Evolutionary conservation across 1,284 basidiomycete genomes (phyloP).

Genomic region (Xanthoconium separans): DNA sequence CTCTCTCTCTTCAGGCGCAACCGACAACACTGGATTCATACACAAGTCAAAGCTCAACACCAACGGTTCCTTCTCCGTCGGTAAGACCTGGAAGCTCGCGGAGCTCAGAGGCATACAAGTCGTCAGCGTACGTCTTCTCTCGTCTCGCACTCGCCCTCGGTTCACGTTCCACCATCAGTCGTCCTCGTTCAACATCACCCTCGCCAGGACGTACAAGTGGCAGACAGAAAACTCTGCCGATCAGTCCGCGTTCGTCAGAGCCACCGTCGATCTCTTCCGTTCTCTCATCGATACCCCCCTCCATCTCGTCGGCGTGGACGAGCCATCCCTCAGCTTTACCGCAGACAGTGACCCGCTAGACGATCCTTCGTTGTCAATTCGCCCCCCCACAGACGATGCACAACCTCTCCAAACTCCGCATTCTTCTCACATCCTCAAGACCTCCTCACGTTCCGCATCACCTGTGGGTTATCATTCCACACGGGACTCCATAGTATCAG

Average conservation of each 20-base stretch:
- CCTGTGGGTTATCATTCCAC: slow-evolving; percentile 32
- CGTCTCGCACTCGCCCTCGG: not conserved
- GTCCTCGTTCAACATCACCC: slow-evolving; percentile 74
- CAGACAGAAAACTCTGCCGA: slow-evolving; percentile 74
- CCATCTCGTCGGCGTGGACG: slow-evolving; percentile 56
- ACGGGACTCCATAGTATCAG: slow-evolving; percentile 22
- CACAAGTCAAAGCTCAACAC: slow-evolving; percentile 97
- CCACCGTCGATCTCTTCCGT: slow-evolving; percentile 70
- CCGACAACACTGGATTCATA: slow-evolving; percentile 67
- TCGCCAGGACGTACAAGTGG: slow-evolving; percentile 87
- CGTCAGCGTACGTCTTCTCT: slow-evolving; percentile 49
- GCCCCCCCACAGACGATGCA: slow-evolving; percentile 11
- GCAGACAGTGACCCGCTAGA: slow-evolving; percentile 3
- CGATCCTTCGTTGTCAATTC: slow-evolving; percentile 8
- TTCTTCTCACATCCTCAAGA: not conserved
- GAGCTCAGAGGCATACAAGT: slow-evolving; percentile 84
- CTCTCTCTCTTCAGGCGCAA: slow-evolving; percentile 49
- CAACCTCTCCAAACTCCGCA: slow-evolving; percentile 10
- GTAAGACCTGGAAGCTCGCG: slow-evolving; percentile 92
- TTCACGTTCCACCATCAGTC: slow-evolving; percentile 41
- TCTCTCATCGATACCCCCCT: slow-evolving; percentile 52
- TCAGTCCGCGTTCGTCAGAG: slow-evolving; percentile 70
- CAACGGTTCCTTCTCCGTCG: slow-evolving; percentile 94
- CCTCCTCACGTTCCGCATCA: slow-evolving; percentile 38
- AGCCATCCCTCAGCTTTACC: slow-evolving; percentile 13